A percentile compares a stretch with the other conserved stretches of the same genome.
These are phyloP conservation scores for Odontarrhena argentea DNA, from an alignment of 345 rosid genomes.

Conservation along the genomic window DNA sequence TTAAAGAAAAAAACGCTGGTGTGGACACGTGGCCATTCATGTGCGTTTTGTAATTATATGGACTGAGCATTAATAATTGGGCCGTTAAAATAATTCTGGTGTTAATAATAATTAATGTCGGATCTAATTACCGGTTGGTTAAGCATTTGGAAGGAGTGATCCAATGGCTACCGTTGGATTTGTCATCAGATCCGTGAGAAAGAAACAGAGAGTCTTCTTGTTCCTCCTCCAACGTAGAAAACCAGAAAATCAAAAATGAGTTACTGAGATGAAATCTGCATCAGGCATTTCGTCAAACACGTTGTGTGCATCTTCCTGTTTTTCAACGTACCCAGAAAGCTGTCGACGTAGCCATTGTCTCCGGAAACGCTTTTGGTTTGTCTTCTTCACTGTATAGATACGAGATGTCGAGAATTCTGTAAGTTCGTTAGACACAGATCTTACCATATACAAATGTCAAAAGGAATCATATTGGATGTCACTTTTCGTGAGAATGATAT, in stretches of 20 bases:
- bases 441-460: constrained; percentile 29
- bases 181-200: constrained; percentile 44
- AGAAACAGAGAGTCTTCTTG: constrained; percentile 46
- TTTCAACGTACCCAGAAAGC: constrained; percentile 51
- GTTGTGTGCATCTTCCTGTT: constrained; percentile 44
- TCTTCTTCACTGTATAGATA: constrained; percentile 27
- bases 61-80: constrained; percentile 23
- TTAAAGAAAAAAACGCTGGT: not conserved
- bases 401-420: constrained; percentile 18
- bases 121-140: constrained; percentile 24
- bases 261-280: constrained; percentile 54
- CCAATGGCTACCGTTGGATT: constrained; percentile 37
- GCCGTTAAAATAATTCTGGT: constrained; percentile 11
- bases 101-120: not conserved
- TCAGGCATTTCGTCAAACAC: constrained; percentile 69
- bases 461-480: not conserved
- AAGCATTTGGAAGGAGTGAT: constrained; percentile 23
- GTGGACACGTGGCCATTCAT: not conserved
- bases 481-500: not conserved
- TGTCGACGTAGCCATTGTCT: constrained; percentile 47
- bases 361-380: constrained; percentile 44
- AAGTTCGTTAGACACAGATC: constrained; percentile 30
- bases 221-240: constrained; percentile 49
- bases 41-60: constrained; percentile 30
- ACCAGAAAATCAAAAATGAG: constrained; percentile 40